A percentile compares a stretch with the other conserved stretches of the same genome.
Conservation (phyloP, 192 early-diverging fungal genomes). For the Globomyces pollinis-pini region DNA sequence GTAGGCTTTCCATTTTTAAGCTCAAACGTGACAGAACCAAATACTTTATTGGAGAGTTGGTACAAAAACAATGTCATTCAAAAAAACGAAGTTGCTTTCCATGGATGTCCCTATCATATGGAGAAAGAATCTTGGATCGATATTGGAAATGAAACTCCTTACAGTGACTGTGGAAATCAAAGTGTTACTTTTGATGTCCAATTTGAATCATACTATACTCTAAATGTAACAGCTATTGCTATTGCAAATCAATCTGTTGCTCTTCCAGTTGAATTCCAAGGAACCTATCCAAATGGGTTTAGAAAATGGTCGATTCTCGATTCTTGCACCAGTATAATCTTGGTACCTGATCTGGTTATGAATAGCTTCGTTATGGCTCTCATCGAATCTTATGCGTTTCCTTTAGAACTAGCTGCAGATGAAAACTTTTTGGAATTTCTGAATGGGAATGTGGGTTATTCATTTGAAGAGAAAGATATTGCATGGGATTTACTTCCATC, state of each 20-base stretch:
- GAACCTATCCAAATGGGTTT: not conserved
- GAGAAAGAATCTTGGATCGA: not conserved
- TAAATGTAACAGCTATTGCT: not conserved
- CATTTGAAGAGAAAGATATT: not conserved
- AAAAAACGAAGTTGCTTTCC: conserved; percentile 9
- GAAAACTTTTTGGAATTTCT: not conserved
- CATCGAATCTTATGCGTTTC: not conserved
- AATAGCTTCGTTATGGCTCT: not conserved
- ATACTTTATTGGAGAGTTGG: not conserved
- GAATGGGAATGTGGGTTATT: not conserved
- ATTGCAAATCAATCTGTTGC: not conserved
- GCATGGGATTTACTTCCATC: not conserved
- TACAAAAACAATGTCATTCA: not conserved
- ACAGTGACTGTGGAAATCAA: not conserved
- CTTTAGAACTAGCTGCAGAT: not conserved
- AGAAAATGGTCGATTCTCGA: conserved; percentile 3
- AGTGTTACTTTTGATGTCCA: not conserved
- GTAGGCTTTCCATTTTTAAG: not conserved
- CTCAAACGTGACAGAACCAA: not conserved
- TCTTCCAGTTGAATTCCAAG: conserved; percentile 1
- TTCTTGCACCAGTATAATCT: not conserved
- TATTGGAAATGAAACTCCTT: conserved; percentile 1
- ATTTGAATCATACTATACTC: conserved; percentile 1
- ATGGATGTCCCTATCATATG: not conserved
- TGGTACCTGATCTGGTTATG: not conserved